Base-by-base conservation (phyloP, 768 basidiomycete genomes). In the Xerocomellus chrysenteron region DNA sequence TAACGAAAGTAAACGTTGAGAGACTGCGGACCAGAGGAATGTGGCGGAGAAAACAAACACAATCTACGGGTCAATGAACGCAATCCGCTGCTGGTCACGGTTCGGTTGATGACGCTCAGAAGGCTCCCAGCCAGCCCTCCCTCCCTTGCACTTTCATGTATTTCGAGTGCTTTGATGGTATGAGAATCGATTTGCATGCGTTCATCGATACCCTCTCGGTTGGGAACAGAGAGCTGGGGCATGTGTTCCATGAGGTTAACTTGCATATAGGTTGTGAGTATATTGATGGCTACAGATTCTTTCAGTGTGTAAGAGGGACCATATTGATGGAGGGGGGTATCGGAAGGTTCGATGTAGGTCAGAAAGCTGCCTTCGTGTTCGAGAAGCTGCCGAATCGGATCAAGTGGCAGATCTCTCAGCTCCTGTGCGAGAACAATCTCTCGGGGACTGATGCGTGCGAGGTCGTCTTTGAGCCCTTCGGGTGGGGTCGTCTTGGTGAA, bases 121-220 rank as follows among this genome's bases (percentile, higher is more conserved):
- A 95, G 76, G 63, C 86, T 92, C 5, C 93, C 93, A 54, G 80
- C 82, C 12, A 75, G 69, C 0, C 90, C 85, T 1, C 90, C 89
- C 64, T 93, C 91, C 32, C 84, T 77, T 28, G 84, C 79, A 32
- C 80, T 81, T 74, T 93, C 90, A 24, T 85, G 80, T 50, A 95
- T 87, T 70, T 95, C 93, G 44, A 94, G 81, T n/a, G 88, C 87
- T 67, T 88, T 87, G 71, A 94, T 87, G 1, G 93, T 94, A 67
- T 94, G 86, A 5, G 88, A 81, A 67, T 95, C 93, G 54, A 95
- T 91, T 61, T 92, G 88, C 90, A 95, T 92, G n/a, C 86, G 78
- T 26, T 78, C 74, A 28, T 76, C 66, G 16, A 69, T 58, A 17
- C 70, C 76, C 69, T 93, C 89, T 59, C 77, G 81, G 42, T 74